Conservation (phyloP, 345 rosid genomes). For the Salix koriyanagi region DNA sequence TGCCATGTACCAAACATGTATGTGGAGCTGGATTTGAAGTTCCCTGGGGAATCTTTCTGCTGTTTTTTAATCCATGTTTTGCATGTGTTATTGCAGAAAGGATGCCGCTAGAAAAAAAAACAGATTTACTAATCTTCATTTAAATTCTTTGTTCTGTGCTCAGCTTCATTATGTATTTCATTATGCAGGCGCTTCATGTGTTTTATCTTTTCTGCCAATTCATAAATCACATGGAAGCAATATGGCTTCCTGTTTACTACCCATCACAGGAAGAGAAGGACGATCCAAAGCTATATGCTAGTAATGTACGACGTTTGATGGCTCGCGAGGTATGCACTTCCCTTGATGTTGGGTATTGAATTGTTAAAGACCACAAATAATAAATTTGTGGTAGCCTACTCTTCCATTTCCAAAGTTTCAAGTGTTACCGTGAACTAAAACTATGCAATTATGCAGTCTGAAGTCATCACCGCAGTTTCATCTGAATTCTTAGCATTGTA, state of each 20-base stretch:
- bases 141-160: background rate
- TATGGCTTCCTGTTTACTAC: slow-evolving; percentile 67
- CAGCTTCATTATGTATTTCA: background rate
- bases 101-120: background rate
- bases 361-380: background rate
- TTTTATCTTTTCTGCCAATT: slow-evolving; percentile 84
- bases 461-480: background rate
- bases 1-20: background rate
- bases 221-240: slow-evolving; percentile 78
- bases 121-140: background rate
- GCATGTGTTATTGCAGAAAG: background rate
- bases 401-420: background rate
- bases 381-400: background rate
- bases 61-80: background rate
- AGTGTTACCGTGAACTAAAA: background rate
- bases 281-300: slow-evolving; percentile 81
- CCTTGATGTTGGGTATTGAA: background rate
- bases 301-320: slow-evolving; percentile 79
- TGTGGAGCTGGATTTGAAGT: background rate
- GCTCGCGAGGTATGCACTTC: slow-evolving; percentile 65
- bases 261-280: slow-evolving; percentile 90
- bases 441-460: background rate
- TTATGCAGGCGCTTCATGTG: slow-evolving; percentile 74
- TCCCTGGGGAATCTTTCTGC: background rate
- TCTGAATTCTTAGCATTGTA: background rate